Conservation (phyloP, 257 asterid genomes). For the Nemophila menziesii region DNA sequence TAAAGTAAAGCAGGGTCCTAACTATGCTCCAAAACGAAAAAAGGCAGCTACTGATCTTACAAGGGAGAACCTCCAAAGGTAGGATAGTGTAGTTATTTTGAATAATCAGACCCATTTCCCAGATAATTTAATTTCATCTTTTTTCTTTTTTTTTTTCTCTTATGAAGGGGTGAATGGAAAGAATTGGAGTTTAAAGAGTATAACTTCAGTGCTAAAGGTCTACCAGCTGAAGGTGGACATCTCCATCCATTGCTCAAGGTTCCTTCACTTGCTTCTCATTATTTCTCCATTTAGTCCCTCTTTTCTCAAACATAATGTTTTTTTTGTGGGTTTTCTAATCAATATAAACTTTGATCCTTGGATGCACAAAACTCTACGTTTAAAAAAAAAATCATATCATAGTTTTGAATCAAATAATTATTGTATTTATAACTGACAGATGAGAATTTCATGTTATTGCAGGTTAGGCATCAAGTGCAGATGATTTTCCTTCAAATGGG, state of each 20-base stretch:
- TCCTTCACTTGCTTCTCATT: constrained; percentile 2
- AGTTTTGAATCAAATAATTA: not conserved
- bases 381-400: too few relatives aligned
- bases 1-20: constrained; percentile 72
- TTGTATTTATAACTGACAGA: not conserved
- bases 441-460: constrained; percentile 16
- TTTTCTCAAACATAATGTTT: not conserved
- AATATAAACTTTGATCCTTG: not conserved
- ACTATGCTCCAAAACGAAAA: constrained; percentile 86
- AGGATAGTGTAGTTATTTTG: too few relatives aligned
- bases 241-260: constrained; percentile 97
- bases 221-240: constrained; percentile 89
- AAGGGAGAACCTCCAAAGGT: constrained; percentile 85
- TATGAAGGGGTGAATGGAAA: constrained; percentile 87
- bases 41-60: constrained; percentile 86
- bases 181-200: constrained; percentile 84
- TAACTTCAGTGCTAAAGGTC: constrained; percentile 94
- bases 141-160: constrained; percentile 4
- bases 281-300: not conserved
- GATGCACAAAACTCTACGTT: not conserved
- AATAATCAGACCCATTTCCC: too few relatives aligned
- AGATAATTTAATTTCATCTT: too few relatives aligned
- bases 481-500: constrained; percentile 91
- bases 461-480: constrained; percentile 84
- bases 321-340: not conserved